Percentiles rank a stretch among this genome's conserved stretches.
These are phyloP conservation scores for Nicotiana paniculata DNA, from an alignment of 257 asterid species.

Conservation along the genomic window DNA sequence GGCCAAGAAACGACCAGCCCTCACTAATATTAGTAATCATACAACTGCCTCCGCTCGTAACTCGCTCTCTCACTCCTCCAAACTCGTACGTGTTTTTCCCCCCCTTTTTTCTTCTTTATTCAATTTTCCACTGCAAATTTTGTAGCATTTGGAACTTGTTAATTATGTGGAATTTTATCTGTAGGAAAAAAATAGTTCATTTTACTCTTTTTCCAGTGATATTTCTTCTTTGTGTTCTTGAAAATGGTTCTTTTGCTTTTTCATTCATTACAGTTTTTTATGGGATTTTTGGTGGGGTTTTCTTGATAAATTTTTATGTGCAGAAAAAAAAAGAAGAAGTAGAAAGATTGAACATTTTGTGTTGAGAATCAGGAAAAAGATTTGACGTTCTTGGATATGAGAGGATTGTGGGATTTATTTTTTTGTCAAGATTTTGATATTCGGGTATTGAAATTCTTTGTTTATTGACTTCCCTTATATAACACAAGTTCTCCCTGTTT, in stretches of 20 bases:
- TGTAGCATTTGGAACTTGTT: background rate
- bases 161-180: background rate
- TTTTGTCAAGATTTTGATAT: background rate
- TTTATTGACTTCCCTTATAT: background rate
- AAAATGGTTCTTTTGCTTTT: background rate
- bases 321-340: too few species aligned
- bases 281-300: background rate
- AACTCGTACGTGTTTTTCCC: slow-evolving; percentile 32
- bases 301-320: background rate
- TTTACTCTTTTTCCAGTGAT: background rate
- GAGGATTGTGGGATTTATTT: background rate
- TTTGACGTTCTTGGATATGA: background rate
- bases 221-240: background rate
- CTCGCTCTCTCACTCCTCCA: slow-evolving; percentile 36
- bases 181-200: background rate
- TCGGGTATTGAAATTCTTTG: background rate
- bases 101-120: background rate
- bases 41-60: slow-evolving; percentile 35
- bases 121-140: background rate
- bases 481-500: background rate
- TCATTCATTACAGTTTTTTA: background rate
- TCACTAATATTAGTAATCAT: slow-evolving; percentile 64
- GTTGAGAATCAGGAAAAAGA: background rate
- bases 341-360: too few species aligned
- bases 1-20: slow-evolving; percentile 83